These are phyloP conservation scores for Claviceps fusiformis DNA, from an alignment of 2,329 filamentous ascomycete genomes.

Conservation along the genomic window DNA sequence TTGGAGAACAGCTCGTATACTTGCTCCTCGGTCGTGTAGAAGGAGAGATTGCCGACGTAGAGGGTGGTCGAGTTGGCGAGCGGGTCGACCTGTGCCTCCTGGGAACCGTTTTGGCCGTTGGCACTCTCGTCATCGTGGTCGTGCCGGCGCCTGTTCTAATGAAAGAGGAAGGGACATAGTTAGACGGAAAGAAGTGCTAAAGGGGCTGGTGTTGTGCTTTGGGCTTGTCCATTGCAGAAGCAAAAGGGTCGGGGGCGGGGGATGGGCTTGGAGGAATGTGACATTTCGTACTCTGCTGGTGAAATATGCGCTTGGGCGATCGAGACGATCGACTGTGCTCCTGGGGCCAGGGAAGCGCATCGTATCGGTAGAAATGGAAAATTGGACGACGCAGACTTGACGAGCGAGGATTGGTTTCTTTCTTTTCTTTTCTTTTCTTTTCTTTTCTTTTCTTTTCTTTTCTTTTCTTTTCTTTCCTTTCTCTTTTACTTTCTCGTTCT, in stretches of 20 bases:
- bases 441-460: no score
- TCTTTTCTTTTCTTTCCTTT: no score
- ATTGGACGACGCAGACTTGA: neutral
- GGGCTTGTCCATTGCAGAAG: neutral
- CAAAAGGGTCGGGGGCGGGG: neutral
- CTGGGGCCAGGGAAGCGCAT: constrained; percentile 35
- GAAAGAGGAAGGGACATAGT: neutral
- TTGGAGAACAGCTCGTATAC: constrained; percentile 95
- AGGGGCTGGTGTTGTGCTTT: neutral
- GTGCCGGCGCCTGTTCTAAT: constrained; percentile 58
- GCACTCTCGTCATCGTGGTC: constrained; percentile 45
- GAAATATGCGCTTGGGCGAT: constrained; percentile 92
- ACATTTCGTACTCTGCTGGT: constrained; percentile 54
- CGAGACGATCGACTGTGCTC: constrained; percentile 79
- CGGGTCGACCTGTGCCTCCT: constrained; percentile 49
- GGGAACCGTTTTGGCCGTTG: constrained; percentile 15
- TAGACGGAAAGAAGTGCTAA: neutral
- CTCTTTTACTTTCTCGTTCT: no score
- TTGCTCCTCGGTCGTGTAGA: constrained; percentile 98
- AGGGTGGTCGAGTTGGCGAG: constrained; percentile 82
- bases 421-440: no score
- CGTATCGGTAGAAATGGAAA: neutral
- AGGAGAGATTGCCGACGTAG: constrained; percentile 95
- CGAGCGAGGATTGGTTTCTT: neutral
- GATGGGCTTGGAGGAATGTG: neutral